Base-by-base conservation (phyloP, 2,329 filamentous ascomycete species). In the Ophiostoma sp. region DNA sequence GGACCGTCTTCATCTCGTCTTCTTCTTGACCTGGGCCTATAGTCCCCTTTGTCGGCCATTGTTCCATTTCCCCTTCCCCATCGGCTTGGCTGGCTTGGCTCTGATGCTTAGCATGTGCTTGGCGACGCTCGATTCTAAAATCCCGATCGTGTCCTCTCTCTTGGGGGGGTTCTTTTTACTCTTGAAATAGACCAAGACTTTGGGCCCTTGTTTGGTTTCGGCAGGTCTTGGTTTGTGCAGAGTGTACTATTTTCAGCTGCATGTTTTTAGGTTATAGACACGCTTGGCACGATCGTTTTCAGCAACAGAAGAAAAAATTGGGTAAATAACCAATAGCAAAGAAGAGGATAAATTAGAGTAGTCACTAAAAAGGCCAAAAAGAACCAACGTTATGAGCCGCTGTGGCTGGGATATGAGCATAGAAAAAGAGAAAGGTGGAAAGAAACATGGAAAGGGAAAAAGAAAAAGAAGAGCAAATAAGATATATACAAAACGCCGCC, bases 71-170 rank as follows among this genome's bases (percentile, higher is more conserved):
- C 35, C 62, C 13, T 36, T 44, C 54, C 44, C 33, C 62, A 35
- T 23, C 5, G 35, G 33, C 71, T 69, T 71, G 67, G 69, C 69
- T 64, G 67, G 54, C 69, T 69, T 71, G 69, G 69, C 71, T 67
- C 36, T 62, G 67, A 44, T 68, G 54, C 66, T 70, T 70, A 67
- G 66, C 69, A 52, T 62, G 57, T 62, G 57, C 57, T 62, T 62
- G 57, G 57, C 57, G 57, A 62, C 27, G n/a, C n/a, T 23, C 52
- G n/a, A 62, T 62, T 17, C 23, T 13, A 33, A 3, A 20, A 17
- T 62, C 20, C 57, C 27, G 57, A 62, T 33, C 27, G 15, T 31
- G 57, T 35, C 57, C 57, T 31, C 15, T 62, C 27, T 35, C 15
- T 62, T 15, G 39, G 13, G 10, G 27, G 27, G 27, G 27, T 35